These are phyloP conservation scores for Sugiyamaella floridensis DNA, from an alignment of 805 yeast species.

Conservation along the genomic window DNA sequence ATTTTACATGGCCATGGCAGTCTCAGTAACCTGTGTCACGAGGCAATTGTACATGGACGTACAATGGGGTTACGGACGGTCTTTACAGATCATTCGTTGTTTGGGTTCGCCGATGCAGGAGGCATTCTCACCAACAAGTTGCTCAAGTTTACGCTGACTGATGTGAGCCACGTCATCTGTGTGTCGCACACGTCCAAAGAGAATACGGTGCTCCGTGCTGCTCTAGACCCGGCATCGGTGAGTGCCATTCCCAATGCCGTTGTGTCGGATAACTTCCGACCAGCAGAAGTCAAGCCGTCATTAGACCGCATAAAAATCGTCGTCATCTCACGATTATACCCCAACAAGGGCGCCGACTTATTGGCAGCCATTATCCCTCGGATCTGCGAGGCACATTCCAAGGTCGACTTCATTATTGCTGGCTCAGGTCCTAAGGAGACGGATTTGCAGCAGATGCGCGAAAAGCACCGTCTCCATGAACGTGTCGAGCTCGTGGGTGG, in stretches of 20 bases:
- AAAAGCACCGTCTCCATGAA: conserved; percentile 75
- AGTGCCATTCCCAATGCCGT: conserved; percentile 97
- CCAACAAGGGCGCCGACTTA: conserved; percentile 94
- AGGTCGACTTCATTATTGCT: conserved; percentile 77
- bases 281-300: conserved; percentile 29
- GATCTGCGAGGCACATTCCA: conserved; percentile 56
- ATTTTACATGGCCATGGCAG: conserved; percentile 96
- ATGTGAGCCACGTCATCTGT: conserved; percentile 89
- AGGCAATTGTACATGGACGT: conserved; percentile 83
- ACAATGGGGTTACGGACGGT: conserved; percentile 90
- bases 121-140: conserved; percentile 82
- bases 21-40: conserved; percentile 78
- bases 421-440: conserved; percentile 96
- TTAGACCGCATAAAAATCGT: conserved; percentile 64
- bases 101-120: conserved; percentile 84
- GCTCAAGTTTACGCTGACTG: conserved; percentile 73
- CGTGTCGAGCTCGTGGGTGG: conserved; percentile 81
- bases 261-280: conserved; percentile 68
- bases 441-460: conserved; percentile 93
- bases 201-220: conserved; percentile 83
- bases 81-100: conserved; percentile 91
- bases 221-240: conserved; percentile 66
- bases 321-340: conserved; percentile 82
- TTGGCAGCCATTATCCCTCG: conserved; percentile 78
- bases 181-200: conserved; percentile 96